A percentile compares a stretch with the other conserved stretches of the same genome.
Conservation (phyloP, 805 yeast species). For the Candida piceae region DNA sequence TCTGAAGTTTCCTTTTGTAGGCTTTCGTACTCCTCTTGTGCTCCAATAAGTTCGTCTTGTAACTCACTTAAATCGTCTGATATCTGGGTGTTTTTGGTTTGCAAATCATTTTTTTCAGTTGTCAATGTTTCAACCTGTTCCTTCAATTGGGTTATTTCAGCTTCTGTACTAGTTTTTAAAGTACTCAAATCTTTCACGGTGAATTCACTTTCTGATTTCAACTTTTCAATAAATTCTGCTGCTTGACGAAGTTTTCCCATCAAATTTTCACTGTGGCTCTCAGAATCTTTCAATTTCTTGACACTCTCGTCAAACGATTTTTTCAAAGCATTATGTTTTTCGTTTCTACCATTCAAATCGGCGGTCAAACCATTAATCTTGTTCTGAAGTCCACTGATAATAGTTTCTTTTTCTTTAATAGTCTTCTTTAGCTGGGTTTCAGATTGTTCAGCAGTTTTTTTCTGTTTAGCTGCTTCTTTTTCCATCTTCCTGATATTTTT, state of each 20-base stretch:
- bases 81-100: slow-evolving; percentile 12
- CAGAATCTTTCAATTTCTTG: slow-evolving; percentile 20
- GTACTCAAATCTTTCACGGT: slow-evolving; percentile 12
- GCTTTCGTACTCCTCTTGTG: slow-evolving; percentile 16
- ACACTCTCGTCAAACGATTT: slow-evolving; percentile 19
- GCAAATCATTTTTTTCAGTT: slow-evolving; percentile 18
- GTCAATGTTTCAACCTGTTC: slow-evolving; percentile 6
- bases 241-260: slow-evolving; percentile 22
- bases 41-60: slow-evolving; percentile 18
- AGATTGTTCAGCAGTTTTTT: slow-evolving; percentile 32
- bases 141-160: slow-evolving; percentile 9
- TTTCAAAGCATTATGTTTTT: slow-evolving; percentile 24
- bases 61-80: slow-evolving; percentile 5
- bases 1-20: slow-evolving; percentile 18
- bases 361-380: slow-evolving; percentile 9
- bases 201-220: slow-evolving; percentile 22
- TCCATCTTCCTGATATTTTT: slow-evolving; percentile 38
- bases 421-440: slow-evolving; percentile 23
- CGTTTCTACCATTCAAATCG: slow-evolving; percentile 18
- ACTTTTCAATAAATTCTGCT: slow-evolving; percentile 22
- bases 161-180: slow-evolving; percentile 1
- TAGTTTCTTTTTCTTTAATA: slow-evolving; percentile 18
- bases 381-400: slow-evolving; percentile 18
- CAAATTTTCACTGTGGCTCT: slow-evolving; percentile 17
- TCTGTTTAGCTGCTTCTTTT: slow-evolving; percentile 32